Conservation (phyloP, 495 filamentous ascomycete species). For the Acidomyces sp. region DNA sequence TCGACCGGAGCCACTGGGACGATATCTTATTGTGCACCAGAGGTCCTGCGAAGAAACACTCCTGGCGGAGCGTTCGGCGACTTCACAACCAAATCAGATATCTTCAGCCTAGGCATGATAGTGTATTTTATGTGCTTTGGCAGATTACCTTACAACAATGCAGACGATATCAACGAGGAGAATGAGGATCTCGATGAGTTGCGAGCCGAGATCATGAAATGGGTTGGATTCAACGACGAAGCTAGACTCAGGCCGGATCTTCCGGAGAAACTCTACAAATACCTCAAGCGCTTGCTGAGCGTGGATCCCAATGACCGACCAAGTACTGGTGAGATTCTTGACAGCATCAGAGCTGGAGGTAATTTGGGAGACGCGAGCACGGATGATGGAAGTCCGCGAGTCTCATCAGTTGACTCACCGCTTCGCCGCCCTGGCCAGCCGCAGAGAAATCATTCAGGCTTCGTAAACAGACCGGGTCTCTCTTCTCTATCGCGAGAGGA, state of each 20-base stretch:
- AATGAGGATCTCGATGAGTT: slow-evolving; percentile 84
- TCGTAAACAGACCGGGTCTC: slow-evolving; percentile 7
- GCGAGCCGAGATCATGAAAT: slow-evolving; percentile 71
- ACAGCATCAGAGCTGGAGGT: slow-evolving; percentile 60
- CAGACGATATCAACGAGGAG: slow-evolving; percentile 78
- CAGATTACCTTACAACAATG: slow-evolving; percentile 68
- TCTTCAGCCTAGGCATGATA: slow-evolving; percentile 96
- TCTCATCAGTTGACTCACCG: slow-evolving; percentile 45
- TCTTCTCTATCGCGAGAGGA: slow-evolving; percentile 26
- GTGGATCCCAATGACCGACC: slow-evolving; percentile 66
- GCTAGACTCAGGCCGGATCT: slow-evolving; percentile 60
- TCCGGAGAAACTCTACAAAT: slow-evolving; percentile 72
- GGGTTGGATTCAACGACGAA: slow-evolving; percentile 74
- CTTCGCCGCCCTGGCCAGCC: slow-evolving; percentile 17
- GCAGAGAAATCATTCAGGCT: slow-evolving; percentile 13
- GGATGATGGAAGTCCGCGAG: slow-evolving; percentile 44
- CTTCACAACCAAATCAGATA: slow-evolving; percentile 89
- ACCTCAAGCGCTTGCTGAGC: slow-evolving; percentile 66
- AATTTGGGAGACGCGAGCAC: slow-evolving; percentile 42
- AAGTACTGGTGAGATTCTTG: slow-evolving; percentile 75
- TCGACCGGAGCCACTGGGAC: slow-evolving; percentile 92
- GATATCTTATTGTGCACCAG: slow-evolving; percentile 93
- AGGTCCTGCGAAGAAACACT: slow-evolving; percentile 62
- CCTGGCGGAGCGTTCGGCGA: slow-evolving; percentile 65
- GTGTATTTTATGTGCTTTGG: slow-evolving; percentile 96